phyloP scores from a whole-genome alignment of 2,329 filamentous ascomycete genomes.

The Raffaelea albimanens region DNA sequence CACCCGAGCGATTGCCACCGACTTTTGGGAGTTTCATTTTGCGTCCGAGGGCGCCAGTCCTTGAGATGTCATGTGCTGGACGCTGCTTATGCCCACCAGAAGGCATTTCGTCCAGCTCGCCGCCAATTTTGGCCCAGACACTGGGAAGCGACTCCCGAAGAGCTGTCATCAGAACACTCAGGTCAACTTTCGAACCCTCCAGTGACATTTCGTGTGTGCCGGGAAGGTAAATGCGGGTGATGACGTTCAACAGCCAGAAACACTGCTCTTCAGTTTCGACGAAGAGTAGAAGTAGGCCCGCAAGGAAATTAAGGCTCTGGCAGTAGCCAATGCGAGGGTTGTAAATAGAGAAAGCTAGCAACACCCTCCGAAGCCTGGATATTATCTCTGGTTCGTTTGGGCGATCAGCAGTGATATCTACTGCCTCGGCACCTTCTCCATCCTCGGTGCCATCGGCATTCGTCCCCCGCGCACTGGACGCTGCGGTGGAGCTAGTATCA shows the following conservation, averaged over 20 bases:
- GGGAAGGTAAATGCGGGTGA: slow-evolving; percentile 79
- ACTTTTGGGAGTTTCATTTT: slow-evolving; percentile 30
- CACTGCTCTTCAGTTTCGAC: slow-evolving; percentile 80
- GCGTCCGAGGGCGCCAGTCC: slow-evolving; percentile 20
- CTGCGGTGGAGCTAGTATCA: slow-evolving; percentile 1
- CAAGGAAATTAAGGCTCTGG: slow-evolving; percentile 90
- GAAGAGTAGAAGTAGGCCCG: slow-evolving; percentile 81
- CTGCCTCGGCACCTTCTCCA: slow-evolving; percentile 12
- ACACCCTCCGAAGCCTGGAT: slow-evolving; percentile 68
- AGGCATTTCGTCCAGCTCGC: slow-evolving; percentile 27
- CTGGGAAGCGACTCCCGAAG: slow-evolving; percentile 73
- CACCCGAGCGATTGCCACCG: slow-evolving; percentile 28
- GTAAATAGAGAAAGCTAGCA: slow-evolving; percentile 84
- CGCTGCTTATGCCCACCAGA: slow-evolving; percentile 20
- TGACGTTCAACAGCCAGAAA: slow-evolving; percentile 88
- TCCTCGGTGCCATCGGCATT: slow-evolving; percentile 18
- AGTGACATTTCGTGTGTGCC: slow-evolving; percentile 86
- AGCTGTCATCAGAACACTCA: slow-evolving; percentile 84
- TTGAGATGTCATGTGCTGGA: slow-evolving; percentile 8
- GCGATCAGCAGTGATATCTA: slow-evolving; percentile 20
- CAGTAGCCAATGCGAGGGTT: slow-evolving; percentile 91
- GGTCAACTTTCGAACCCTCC: slow-evolving; percentile 86
- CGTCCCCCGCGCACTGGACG: neutral
- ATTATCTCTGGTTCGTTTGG: slow-evolving; percentile 65
- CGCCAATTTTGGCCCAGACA: slow-evolving; percentile 82